Conservation (phyloP, 768 basidiomycete genomes). For the Gloeostereum incarnatum region DNA sequence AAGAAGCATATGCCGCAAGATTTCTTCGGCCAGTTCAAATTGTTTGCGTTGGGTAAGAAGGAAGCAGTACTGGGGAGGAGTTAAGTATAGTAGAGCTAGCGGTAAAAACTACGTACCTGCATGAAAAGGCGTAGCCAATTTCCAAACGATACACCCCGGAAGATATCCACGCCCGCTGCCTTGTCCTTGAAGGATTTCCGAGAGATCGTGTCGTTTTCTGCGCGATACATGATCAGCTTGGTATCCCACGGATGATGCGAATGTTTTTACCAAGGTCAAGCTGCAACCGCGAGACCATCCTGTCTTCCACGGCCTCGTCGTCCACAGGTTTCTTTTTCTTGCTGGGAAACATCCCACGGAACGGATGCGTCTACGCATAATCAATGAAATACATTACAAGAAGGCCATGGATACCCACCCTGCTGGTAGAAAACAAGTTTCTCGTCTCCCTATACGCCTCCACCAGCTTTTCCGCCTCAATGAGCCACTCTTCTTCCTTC, state of each 20-base stretch:
- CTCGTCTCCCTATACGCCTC: constrained; percentile 87
- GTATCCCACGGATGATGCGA: not conserved
- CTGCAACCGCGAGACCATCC: constrained; percentile 70
- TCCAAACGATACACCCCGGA: constrained; percentile 75
- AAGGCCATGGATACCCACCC: constrained; percentile 36
- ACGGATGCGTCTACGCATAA: constrained; percentile 34
- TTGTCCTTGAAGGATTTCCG: constrained; percentile 37
- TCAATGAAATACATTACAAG: constrained; percentile 3
- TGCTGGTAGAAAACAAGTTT: constrained; percentile 69
- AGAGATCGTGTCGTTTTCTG: constrained; percentile 49
- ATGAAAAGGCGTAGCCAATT: constrained; percentile 82
- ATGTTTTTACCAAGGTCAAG: constrained; percentile 53
- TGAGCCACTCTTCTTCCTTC: constrained; percentile 61
- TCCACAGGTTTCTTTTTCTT: constrained; percentile 22
- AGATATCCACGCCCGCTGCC: constrained; percentile 48
- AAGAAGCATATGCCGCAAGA: constrained; percentile 63
- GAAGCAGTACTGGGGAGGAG: constrained; percentile 57
- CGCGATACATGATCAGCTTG: not conserved
- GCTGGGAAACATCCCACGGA: constrained; percentile 62
- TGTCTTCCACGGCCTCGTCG: constrained; percentile 55
- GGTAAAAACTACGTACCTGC: constrained; percentile 43
- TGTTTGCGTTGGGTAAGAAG: constrained; percentile 54
- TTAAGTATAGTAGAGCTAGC: not conserved
- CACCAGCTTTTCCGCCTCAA: constrained; percentile 78
- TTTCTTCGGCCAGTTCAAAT: constrained; percentile 60